Evolutionary conservation across 139 green algal genomes (phyloP).

Genomic region (Pseudopediastrum boryanum): DNA sequence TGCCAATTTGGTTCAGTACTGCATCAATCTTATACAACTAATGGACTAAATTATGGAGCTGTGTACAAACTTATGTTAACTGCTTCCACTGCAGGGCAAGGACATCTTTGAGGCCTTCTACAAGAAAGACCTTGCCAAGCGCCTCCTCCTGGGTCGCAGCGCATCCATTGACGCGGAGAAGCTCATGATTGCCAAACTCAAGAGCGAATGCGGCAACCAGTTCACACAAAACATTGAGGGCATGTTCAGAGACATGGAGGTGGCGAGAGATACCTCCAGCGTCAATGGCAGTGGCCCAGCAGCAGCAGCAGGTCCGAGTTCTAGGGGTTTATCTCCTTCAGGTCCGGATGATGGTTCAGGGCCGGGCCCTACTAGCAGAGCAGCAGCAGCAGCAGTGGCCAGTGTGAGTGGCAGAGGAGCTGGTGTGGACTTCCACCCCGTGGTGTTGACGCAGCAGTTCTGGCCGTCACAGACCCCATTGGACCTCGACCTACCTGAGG

Average conservation of each 20-base stretch:
- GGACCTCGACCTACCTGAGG: slow-evolving; percentile 84
- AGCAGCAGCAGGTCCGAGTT: background rate
- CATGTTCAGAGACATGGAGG: slow-evolving; percentile 90
- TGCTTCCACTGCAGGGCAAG: slow-evolving; percentile 85
- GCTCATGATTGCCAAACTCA: slow-evolving; percentile 94
- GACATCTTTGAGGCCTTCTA: slow-evolving; percentile 99
- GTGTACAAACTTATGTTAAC: background rate
- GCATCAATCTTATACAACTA: too few species aligned
- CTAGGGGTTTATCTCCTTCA: background rate
- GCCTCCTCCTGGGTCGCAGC: slow-evolving; percentile 87
- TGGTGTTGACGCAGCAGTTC: slow-evolving; percentile 92
- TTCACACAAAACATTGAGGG: slow-evolving; percentile 99
- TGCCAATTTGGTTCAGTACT: too few species aligned
- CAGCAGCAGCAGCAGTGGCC: slow-evolving; percentile 14
- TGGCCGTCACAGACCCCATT: slow-evolving; percentile 93
- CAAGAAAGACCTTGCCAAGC: slow-evolving; percentile 99
- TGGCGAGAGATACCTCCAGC: slow-evolving; percentile 5
- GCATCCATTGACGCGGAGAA: slow-evolving; percentile 94
- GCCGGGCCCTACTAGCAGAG: background rate
- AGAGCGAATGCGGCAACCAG: slow-evolving; percentile 94
- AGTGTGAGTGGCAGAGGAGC: background rate
- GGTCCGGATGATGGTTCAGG: too few species aligned
- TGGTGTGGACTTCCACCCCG: slow-evolving; percentile 9
- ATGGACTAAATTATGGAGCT: too few species aligned
- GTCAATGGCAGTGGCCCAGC: too few species aligned